phyloP scores from a whole-genome alignment of 2,329 filamentous ascomycete species.

The Thielaviopsis euricoi region DNA sequence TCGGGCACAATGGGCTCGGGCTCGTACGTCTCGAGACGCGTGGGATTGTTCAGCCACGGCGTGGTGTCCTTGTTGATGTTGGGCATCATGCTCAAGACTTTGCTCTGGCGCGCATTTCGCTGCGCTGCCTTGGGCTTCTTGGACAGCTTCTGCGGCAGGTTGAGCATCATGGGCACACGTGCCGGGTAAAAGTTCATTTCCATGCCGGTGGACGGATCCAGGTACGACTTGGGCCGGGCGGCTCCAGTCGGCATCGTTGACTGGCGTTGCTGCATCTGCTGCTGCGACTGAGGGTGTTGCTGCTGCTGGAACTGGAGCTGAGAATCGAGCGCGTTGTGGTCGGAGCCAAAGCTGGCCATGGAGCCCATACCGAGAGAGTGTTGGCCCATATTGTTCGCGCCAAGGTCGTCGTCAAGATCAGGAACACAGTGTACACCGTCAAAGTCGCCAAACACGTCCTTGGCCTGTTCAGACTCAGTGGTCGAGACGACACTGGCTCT shows the following conservation, averaged over 20 bases:
- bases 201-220: conserved; percentile 49
- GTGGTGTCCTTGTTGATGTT: conserved; percentile 11
- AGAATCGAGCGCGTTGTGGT: background rate
- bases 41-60: conserved; percentile 22
- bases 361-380: background rate
- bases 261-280: background rate
- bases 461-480: conserved; percentile 48
- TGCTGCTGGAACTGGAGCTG: background rate
- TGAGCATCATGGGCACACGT: conserved; percentile 83
- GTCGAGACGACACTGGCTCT: background rate
- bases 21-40: conserved; percentile 3
- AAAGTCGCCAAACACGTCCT: conserved; percentile 59
- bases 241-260: conserved; percentile 2
- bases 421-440: conserved; percentile 63
- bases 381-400: background rate
- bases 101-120: conserved; percentile 55
- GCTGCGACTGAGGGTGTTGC: background rate
- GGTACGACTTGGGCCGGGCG: conserved; percentile 37
- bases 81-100: conserved; percentile 49
- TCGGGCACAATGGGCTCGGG: conserved; percentile 2
- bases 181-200: conserved; percentile 92
- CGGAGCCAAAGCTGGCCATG: background rate
- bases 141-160: conserved; percentile 75
- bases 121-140: conserved; percentile 48
- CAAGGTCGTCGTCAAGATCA: conserved; percentile 19